phyloP scores from a whole-genome alignment of 306 rosid genomes.

The Psophocarpus tetragonolobus region DNA sequence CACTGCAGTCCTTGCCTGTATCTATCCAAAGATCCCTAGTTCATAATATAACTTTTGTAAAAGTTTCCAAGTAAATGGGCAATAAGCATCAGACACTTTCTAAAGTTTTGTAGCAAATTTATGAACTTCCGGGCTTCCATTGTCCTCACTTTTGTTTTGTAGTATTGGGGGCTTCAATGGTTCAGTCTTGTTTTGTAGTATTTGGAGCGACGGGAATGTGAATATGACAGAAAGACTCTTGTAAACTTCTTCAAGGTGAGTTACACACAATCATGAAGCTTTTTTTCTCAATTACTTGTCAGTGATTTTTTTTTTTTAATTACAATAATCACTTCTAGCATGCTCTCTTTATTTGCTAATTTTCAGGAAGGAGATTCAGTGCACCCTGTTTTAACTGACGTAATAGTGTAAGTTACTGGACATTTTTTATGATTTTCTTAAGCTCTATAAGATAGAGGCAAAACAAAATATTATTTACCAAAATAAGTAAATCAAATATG shows the following conservation, averaged over 20 bases:
- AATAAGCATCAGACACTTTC: neutral
- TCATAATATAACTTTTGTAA: neutral
- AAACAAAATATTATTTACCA: neutral
- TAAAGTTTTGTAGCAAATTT: neutral
- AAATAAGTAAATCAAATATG: neutral
- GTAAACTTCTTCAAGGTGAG: conserved; percentile 68
- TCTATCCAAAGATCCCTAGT: neutral
- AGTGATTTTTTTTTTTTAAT: neutral
- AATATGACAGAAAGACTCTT: conserved; percentile 57
- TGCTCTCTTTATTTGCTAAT: neutral
- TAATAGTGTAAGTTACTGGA: conserved; percentile 67
- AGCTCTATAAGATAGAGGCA: neutral
- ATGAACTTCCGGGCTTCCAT: conserved; percentile 1
- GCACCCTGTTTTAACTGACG: conserved; percentile 65
- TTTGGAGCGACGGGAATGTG: conserved; percentile 87
- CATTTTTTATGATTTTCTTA: conserved; percentile 3
- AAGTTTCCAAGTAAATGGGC: neutral
- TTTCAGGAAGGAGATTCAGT: conserved; percentile 62
- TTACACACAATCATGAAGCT: neutral
- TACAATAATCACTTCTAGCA: neutral
- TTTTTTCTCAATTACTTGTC: neutral
- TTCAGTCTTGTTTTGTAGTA: conserved; percentile 50
- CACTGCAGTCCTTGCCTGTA: neutral
- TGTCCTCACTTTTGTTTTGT: conserved; percentile 12
- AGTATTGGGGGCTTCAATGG: conserved; percentile 55